Evolutionary conservation across 2,329 filamentous ascomycete species (phyloP).

Genomic region (Pyrenochaeta sp.): DNA sequence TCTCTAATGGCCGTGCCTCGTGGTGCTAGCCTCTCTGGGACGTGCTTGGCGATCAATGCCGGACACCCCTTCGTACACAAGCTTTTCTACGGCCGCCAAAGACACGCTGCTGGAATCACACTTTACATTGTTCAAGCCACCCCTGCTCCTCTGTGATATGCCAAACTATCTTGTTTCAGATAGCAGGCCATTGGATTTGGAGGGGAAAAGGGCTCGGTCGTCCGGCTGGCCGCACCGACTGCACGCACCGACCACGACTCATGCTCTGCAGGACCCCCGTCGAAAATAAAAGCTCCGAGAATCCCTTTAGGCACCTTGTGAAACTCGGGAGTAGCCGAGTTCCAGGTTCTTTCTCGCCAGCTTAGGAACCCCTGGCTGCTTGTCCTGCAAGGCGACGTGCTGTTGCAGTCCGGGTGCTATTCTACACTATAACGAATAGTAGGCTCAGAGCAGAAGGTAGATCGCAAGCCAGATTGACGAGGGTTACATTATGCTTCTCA

Average conservation of each 20-base stretch:
- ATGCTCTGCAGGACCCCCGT: background rate
- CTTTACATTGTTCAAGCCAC: background rate
- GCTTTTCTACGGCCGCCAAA: background rate
- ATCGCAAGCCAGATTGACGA: too few relatives aligned
- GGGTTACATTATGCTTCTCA: too few relatives aligned
- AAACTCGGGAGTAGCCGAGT: conserved; percentile 1
- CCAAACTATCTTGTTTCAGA: background rate
- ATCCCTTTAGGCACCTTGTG: background rate
- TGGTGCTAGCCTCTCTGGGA: background rate
- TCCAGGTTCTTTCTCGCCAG: background rate
- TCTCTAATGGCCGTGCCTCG: background rate
- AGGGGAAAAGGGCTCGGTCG: background rate
- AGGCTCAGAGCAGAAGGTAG: too few relatives aligned
- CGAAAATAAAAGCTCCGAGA: background rate
- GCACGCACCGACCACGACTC: background rate
- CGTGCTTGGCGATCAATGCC: background rate
- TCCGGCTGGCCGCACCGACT: background rate
- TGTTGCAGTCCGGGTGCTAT: background rate
- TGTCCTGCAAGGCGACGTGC: background rate
- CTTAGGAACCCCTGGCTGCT: background rate
- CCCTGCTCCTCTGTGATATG: background rate
- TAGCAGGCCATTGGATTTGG: background rate
- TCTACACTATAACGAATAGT: too few relatives aligned
- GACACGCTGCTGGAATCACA: background rate
- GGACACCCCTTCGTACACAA: background rate